These are phyloP conservation scores for Nitzschia inconspicua DNA, from an alignment of 108 stramenopile species.

Conservation along the genomic window DNA sequence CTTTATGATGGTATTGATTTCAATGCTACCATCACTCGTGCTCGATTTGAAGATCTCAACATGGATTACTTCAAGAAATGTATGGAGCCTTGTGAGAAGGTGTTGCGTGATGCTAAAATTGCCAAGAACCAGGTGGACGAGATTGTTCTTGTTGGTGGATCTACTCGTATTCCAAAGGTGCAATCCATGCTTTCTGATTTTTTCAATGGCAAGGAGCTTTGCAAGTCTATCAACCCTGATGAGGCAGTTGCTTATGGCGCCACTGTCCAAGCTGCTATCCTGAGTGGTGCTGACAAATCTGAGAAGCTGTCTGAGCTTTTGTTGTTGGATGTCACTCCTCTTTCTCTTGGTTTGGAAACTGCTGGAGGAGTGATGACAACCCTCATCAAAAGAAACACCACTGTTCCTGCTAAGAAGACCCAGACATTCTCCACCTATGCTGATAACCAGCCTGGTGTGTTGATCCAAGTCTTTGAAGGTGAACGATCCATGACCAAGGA, in stretches of 20 bases:
- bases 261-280: conserved; percentile 94
- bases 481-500: conserved; percentile 99
- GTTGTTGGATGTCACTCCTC: conserved; percentile 97
- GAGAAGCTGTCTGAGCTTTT: conserved; percentile 96
- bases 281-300: conserved; percentile 91
- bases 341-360: conserved; percentile 97
- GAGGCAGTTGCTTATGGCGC: conserved; percentile 96
- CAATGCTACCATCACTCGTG: conserved; percentile 98
- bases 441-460: conserved; percentile 99
- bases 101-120: conserved; percentile 95
- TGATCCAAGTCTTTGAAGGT: conserved; percentile 99
- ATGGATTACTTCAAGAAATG: conserved; percentile 99
- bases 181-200: conserved; percentile 92
- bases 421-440: conserved; percentile 99
- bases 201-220: conserved; percentile 99
- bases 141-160: conserved; percentile 97
- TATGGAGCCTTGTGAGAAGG: conserved; percentile 99
- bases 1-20: conserved; percentile 99
- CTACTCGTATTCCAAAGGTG: conserved; percentile 98
- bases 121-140: conserved; percentile 94
- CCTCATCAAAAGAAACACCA: conserved; percentile 92
- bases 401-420: conserved; percentile 97
- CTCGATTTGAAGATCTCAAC: conserved; percentile 93
- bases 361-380: conserved; percentile 96
- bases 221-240: conserved; percentile 97